Conservation (phyloP, 306 rosid species). For the Astragalus membranaceus region DNA sequence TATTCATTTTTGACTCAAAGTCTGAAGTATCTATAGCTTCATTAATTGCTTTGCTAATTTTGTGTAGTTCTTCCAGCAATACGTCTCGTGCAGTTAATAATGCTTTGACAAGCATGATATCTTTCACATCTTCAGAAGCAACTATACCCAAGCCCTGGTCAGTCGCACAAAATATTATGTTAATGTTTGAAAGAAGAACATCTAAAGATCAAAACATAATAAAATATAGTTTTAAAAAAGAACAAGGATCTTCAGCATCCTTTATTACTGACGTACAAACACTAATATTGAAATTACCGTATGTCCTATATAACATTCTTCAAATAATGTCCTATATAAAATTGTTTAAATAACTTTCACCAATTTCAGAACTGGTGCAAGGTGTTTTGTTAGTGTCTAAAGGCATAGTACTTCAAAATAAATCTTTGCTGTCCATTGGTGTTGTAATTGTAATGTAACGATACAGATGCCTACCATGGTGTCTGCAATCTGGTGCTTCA, state of each 20-base stretch:
- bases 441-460: not conserved
- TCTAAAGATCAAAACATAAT: not conserved
- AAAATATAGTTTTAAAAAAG: not conserved
- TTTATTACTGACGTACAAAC: not conserved
- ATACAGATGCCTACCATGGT: not conserved
- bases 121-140: conserved; percentile 38
- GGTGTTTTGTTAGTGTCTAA: not conserved
- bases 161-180: conserved; percentile 31
- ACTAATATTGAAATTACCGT: not conserved
- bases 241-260: not conserved
- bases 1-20: conserved; percentile 55
- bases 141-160: conserved; percentile 36
- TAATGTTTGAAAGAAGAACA: conserved; percentile 20
- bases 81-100: conserved; percentile 64
- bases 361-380: not conserved
- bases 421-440: not conserved
- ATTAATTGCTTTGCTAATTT: conserved; percentile 55
- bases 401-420: not conserved
- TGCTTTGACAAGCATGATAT: conserved; percentile 49
- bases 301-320: not conserved
- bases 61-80: conserved; percentile 69
- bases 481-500: not conserved
- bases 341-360: not conserved
- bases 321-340: not conserved
- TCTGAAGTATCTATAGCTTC: conserved; percentile 58